Conservation (phyloP, 805 yeast genomes). For the Saccharomycopsis selenospora region DNA sequence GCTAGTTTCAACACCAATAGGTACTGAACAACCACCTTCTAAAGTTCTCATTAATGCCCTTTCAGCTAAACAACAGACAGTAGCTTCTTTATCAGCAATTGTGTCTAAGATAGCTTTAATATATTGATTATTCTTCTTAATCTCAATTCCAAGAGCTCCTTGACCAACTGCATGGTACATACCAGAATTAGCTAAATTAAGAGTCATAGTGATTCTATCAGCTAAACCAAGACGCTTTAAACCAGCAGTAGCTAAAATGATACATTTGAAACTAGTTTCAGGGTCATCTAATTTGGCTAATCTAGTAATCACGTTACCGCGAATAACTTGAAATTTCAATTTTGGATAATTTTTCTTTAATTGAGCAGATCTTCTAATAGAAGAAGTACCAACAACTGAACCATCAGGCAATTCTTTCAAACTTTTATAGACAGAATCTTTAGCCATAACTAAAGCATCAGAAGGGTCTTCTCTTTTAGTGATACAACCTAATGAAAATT, state of each 20-base stretch:
- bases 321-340: conserved; percentile 69
- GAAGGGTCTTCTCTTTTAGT: conserved; percentile 85
- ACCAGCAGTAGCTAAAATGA: conserved; percentile 91
- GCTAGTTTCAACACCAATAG: conserved; percentile 78
- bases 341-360: conserved; percentile 70
- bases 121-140: conserved; percentile 58
- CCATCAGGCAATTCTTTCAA: conserved; percentile 77
- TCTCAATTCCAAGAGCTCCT: conserved; percentile 93
- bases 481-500: conserved; percentile 83
- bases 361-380: conserved; percentile 91
- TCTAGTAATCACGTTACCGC: conserved; percentile 83
- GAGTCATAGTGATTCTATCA: conserved; percentile 62
- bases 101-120: conserved; percentile 53
- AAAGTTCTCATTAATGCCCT: conserved; percentile 77
- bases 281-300: conserved; percentile 71
- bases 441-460: conserved; percentile 79
- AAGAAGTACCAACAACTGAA: conserved; percentile 87
- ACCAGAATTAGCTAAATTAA: conserved; percentile 53
- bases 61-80: conserved; percentile 80
- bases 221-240: conserved; percentile 64
- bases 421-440: conserved; percentile 52
- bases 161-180: conserved; percentile 99
- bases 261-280: conserved; percentile 56
- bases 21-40: conserved; percentile 98
- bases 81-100: conserved; percentile 59